phyloP scores from a whole-genome alignment of 768 basidiomycete genomes.

The Hydnomerulius pinastri region DNA sequence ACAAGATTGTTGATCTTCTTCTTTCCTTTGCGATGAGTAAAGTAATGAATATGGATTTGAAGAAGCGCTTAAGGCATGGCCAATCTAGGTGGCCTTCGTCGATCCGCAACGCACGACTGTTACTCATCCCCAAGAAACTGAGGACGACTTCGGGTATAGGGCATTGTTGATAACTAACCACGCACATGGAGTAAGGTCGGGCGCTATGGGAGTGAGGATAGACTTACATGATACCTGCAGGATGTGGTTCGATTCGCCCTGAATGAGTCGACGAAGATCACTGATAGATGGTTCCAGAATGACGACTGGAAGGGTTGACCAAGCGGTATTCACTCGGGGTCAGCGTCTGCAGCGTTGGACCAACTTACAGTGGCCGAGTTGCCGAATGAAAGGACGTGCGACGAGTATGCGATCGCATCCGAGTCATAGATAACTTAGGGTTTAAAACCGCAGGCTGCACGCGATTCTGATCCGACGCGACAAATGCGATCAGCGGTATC shows the following conservation, averaged over 20 bases:
- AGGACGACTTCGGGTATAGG: conserved; percentile 34
- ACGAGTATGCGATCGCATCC: conserved; percentile 42
- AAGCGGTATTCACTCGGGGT: conserved; percentile 34
- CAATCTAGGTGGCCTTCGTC: conserved; percentile 23
- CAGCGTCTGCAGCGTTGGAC: conserved; percentile 33
- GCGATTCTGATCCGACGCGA: conserved; percentile 31
- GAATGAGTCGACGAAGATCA: conserved; percentile 25
- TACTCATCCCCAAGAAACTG: conserved; percentile 19
- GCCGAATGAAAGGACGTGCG: conserved; percentile 31
- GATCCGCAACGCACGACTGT: conserved; percentile 35
- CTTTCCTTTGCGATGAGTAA: conserved; percentile 20
- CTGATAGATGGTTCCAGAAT: conserved; percentile 8
- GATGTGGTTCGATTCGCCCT: conserved; percentile 31
- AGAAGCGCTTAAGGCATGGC: conserved; percentile 38
- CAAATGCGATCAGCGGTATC: conserved; percentile 6
- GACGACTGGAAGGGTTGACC: neutral
- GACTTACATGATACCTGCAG: conserved; percentile 46
- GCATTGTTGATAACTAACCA: conserved; percentile 29
- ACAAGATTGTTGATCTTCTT: conserved; percentile 43
- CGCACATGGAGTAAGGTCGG: neutral
- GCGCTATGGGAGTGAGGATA: neutral
- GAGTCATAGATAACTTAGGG: conserved; percentile 52
- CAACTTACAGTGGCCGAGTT: conserved; percentile 31
- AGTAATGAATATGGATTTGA: conserved; percentile 38
- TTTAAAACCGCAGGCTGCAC: conserved; percentile 38